Conservation (phyloP, 2,329 filamentous ascomycete species). For the Falciphora oryzae region DNA sequence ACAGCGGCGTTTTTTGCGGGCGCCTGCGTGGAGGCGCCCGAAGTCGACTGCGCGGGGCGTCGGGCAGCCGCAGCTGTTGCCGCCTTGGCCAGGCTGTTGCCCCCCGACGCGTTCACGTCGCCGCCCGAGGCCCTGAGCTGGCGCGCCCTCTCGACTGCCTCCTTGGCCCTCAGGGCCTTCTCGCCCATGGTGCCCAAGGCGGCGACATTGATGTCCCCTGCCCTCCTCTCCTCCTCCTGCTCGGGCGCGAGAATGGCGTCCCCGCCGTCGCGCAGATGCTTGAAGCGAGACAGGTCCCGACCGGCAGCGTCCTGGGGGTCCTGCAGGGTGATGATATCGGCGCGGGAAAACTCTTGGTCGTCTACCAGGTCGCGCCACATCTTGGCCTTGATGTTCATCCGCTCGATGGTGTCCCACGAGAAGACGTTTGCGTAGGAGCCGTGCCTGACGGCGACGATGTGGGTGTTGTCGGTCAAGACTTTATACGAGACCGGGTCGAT, state of each 20-base stretch:
- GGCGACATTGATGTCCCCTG: conserved; percentile 68
- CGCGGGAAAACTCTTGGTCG: conserved; percentile 78
- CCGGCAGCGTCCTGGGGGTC: conserved; percentile 86
- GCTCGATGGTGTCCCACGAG: conserved; percentile 89
- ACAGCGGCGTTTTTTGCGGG: conserved; percentile 77
- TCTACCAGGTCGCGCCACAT: conserved; percentile 89
- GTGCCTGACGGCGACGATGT: conserved; percentile 81
- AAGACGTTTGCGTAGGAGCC: conserved; percentile 90
- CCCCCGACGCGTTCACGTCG: conserved; percentile 44
- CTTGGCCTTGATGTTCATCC: conserved; percentile 94
- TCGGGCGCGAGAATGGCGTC: conserved; percentile 62
- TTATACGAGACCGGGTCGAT: conserved; percentile 98
- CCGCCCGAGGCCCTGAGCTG: conserved; percentile 60
- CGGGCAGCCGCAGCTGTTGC: conserved; percentile 4
- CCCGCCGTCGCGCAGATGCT: conserved; percentile 83
- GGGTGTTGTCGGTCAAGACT: conserved; percentile 95
- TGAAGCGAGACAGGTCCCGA: conserved; percentile 80
- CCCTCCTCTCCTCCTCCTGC: conserved; percentile 60
- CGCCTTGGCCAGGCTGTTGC: not conserved
- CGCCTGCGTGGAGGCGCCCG: conserved; percentile 23
- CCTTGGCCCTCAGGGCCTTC: conserved; percentile 87
- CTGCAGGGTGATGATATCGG: conserved; percentile 92
- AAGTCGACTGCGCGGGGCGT: conserved; percentile 9
- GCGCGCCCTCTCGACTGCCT: conserved; percentile 86
- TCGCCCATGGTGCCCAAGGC: conserved; percentile 72